Percentiles rank a stretch among this genome's conserved stretches.
phyloP scores from a whole-genome alignment of 78 protist genomes.

The Planoprotostelium fungivorum region DNA sequence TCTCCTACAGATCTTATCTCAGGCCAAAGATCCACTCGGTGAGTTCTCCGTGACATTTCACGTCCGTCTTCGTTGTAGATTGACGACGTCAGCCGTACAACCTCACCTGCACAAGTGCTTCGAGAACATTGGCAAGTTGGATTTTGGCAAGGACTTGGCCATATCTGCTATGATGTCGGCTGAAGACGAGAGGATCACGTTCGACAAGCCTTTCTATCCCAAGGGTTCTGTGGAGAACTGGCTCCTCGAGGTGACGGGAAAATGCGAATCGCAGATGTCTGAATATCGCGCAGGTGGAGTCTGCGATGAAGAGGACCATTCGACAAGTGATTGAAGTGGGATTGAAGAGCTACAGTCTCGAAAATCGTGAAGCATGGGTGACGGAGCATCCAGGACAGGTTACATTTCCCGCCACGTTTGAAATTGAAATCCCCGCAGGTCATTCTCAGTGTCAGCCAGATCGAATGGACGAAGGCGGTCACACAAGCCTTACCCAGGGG shows the following conservation, averaged over 20 bases:
- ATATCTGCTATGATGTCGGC: conserved; percentile 59
- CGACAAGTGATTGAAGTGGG: conserved; percentile 8
- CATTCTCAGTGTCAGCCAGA: conserved; percentile 45
- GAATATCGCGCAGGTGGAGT: background rate
- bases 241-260: conserved; percentile 36
- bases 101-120: conserved; percentile 62
- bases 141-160: conserved; percentile 15
- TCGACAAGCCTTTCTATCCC: conserved; percentile 42
- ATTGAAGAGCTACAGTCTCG: conserved; percentile 11
- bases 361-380: conserved; percentile 51
- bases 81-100: conserved; percentile 3
- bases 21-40: conserved; percentile 62
- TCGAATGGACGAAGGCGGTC: conserved; percentile 45
- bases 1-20: conserved; percentile 80
- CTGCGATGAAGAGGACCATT: conserved; percentile 38
- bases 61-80: background rate
- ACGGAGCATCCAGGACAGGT: conserved; percentile 52
- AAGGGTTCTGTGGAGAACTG: conserved; percentile 76
- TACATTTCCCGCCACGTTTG: too few relatives aligned
- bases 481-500: conserved; percentile 20
- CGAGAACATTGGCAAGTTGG: conserved; percentile 47
- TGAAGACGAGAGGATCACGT: conserved; percentile 60
- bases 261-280: background rate
- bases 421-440: too few relatives aligned
- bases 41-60: too few relatives aligned